These are phyloP conservation scores for Pseudomassariella vexata DNA, from an alignment of 2,329 filamentous ascomycete genomes.

Conservation along the genomic window DNA sequence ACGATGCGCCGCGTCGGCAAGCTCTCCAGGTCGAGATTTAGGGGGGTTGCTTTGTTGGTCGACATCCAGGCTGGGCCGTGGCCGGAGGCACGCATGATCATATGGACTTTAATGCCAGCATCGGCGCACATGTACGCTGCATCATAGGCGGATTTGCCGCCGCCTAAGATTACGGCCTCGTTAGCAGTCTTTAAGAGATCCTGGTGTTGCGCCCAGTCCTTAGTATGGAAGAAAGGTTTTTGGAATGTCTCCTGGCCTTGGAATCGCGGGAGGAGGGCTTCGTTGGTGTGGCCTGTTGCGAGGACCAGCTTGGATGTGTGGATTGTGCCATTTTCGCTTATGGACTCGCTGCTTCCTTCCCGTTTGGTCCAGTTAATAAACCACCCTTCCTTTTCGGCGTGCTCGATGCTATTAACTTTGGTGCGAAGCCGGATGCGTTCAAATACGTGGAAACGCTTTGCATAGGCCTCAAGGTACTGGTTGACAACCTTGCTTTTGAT, in stretches of 20 bases:
- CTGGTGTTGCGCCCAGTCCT: constrained; percentile 32
- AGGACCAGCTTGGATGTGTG: constrained; percentile 46
- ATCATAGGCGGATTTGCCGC: constrained; percentile 56
- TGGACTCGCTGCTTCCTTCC: constrained; percentile 4
- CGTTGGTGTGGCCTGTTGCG: constrained; percentile 52
- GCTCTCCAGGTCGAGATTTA: constrained; percentile 38
- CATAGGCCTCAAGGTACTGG: constrained; percentile 48
- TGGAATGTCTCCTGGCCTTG: constrained; percentile 39
- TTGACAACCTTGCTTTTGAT: constrained; percentile 50
- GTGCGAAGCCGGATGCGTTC: constrained; percentile 41
- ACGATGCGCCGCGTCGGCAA: constrained; percentile 38
- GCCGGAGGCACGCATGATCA: constrained; percentile 47
- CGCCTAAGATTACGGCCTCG: constrained; percentile 46
- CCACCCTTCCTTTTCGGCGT: constrained; percentile 24
- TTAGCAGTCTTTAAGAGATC: constrained; percentile 25
- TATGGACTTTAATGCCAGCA: constrained; percentile 42
- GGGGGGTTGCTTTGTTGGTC: constrained; percentile 37
- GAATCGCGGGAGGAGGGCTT: constrained; percentile 45
- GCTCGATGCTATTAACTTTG: constrained; percentile 39
- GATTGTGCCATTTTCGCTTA: no score
- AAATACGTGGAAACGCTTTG: constrained; percentile 42
- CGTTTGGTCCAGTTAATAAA: constrained; percentile 6
- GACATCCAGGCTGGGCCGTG: constrained; percentile 47
- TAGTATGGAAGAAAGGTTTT: constrained; percentile 47
- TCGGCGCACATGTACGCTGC: constrained; percentile 49